phyloP scores from a whole-genome alignment of 257 asterid species.

The Solanum sejunctum region DNA sequence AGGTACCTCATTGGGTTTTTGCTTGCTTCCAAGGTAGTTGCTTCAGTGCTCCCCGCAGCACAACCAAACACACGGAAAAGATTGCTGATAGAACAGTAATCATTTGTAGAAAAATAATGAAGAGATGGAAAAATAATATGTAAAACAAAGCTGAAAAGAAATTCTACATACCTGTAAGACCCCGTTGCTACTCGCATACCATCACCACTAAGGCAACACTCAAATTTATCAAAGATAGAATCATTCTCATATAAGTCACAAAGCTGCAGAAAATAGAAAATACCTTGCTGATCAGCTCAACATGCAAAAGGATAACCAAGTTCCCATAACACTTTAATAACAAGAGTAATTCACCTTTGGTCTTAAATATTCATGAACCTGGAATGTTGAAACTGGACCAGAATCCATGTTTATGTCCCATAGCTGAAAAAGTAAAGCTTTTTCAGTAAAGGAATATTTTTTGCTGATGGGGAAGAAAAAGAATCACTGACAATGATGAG shows the following conservation, averaged over 20 bases:
- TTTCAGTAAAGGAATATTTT: neutral
- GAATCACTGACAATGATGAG: neutral
- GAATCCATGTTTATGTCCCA: constrained; percentile 91
- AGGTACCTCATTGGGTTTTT: constrained; percentile 92
- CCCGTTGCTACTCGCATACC: constrained; percentile 74
- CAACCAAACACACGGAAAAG: constrained; percentile 89
- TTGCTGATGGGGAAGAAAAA: neutral
- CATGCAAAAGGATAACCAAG: neutral
- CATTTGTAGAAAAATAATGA: constrained; percentile 1
- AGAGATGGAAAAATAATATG: neutral
- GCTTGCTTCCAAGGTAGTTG: constrained; percentile 94
- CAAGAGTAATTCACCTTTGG: constrained; percentile 48
- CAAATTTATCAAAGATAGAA: constrained; percentile 82
- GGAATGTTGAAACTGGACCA: constrained; percentile 79
- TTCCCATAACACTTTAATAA: neutral
- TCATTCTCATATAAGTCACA: constrained; percentile 83
- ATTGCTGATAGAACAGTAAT: constrained; percentile 46
- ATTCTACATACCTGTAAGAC: constrained; percentile 55
- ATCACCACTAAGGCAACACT: constrained; percentile 86
- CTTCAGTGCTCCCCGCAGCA: constrained; percentile 61
- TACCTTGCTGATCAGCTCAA: constrained; percentile 7
- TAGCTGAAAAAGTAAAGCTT: constrained; percentile 28
- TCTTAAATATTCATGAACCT: constrained; percentile 80
- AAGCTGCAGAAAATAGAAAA: constrained; percentile 40
- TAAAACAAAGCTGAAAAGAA: neutral